Base-by-base conservation (phyloP, 805 yeast genomes). In the Yarrowia divulgata region DNA sequence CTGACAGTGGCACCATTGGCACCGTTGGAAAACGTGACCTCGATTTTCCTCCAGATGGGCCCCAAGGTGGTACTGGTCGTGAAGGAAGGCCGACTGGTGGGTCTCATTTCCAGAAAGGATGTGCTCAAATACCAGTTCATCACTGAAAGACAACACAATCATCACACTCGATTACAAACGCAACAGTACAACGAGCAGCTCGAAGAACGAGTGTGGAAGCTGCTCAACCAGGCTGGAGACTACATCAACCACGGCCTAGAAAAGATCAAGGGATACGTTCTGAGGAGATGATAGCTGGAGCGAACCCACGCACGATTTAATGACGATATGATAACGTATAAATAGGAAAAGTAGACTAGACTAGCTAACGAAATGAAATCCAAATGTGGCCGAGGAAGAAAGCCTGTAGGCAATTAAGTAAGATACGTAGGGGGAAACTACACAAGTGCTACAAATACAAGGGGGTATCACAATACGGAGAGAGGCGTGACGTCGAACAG, bases 81-180 rank as follows among this genome's bases (percentile, higher is more conserved):
- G 68, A 82, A 86, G 10, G 95, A 93, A 1, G 71, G 75, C 1
- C 75, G 91, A 18, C 68, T 73, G 2, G 83, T 82, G 16, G 99
- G 99, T 0, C 75, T 91, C n/a, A 79, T 96, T 1, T 91, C 97
- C 0, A 83, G 93, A 69, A 95, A 95, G 74, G 98, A 93, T 75
- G 81, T 94, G 18, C 78, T 93, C 66, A 82, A 88, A 71, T 91
- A 73, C 69, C 77, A 75, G 50, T 71, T 71, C 64, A 64, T 54
- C 52, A 50, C 60, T 14, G 69, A 66, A 34, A 35, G 57, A 48
- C 68, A 63, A 48, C 55, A 63, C 57, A 63, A 63, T 12, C 68
- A 63, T 37, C 43, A 49, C 46, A 63, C 68, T 10, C 55, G 68
- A 10, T 46, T 48, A 18, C 68, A 63, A 14, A 49, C 68, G 10